Conservation (phyloP, 257 asterid species). For the Plantago major region DNA sequence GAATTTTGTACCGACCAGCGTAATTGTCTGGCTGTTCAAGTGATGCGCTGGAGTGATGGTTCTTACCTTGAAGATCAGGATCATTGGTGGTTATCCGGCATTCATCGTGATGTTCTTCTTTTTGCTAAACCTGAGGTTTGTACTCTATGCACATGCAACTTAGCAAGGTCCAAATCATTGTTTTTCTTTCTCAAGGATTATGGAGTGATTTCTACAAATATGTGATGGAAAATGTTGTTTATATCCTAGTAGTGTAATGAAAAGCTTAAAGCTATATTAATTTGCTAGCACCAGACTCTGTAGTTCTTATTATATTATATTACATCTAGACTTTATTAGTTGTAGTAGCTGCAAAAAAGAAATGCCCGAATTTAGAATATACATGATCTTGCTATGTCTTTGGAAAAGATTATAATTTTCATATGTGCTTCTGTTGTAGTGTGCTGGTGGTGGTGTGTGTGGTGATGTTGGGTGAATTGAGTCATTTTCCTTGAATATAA, state of each 20-base stretch:
- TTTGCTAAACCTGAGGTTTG: constrained; percentile 89
- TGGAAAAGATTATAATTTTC: no score
- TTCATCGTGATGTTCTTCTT: constrained; percentile 93
- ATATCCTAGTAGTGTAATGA: not conserved
- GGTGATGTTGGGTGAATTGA: no score
- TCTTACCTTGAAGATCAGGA: constrained; percentile 99
- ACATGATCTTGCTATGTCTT: no score
- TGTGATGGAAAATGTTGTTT: constrained; percentile 7
- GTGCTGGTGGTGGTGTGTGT: no score
- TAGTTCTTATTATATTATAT: no score
- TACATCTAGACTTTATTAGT: no score
- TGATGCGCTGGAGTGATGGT: constrained; percentile 96
- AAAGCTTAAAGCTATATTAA: not conserved
- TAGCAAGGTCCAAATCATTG: not conserved
- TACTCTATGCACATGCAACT: constrained; percentile 9
- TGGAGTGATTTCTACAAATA: constrained; percentile 15
- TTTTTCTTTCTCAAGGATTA: not conserved
- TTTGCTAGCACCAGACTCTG: not conserved
- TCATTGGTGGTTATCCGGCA: constrained; percentile 99
- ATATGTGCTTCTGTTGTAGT: no score
- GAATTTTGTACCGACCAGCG: constrained; percentile 63
- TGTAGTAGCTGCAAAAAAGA: no score
- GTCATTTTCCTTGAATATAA: no score
- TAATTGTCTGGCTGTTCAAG: constrained; percentile 90
- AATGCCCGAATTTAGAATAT: no score